phyloP scores from a whole-genome alignment of 305 asterid species.

The Fraxinus platypoda region DNA sequence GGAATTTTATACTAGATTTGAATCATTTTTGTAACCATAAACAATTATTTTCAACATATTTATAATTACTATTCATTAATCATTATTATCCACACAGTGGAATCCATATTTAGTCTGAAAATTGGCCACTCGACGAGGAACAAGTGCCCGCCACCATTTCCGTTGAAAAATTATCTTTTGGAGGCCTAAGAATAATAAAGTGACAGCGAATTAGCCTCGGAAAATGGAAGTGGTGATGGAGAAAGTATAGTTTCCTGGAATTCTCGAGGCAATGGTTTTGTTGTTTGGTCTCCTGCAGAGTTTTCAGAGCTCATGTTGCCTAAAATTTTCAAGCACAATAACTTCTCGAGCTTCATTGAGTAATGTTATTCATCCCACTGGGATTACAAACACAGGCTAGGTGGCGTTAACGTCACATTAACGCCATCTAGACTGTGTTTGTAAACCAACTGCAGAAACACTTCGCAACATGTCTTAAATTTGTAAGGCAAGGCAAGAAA shows the following conservation, averaged over 20 bases:
- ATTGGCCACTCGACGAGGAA: neutral
- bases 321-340: conserved; percentile 40
- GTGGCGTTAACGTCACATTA: too few relatives aligned
- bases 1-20: too few relatives aligned
- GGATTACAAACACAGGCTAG: too few relatives aligned
- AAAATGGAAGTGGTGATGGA: neutral
- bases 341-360: conserved; percentile 43
- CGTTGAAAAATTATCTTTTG: conserved; percentile 49
- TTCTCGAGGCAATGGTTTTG: conserved; percentile 34
- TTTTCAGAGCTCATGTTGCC: conserved; percentile 33
- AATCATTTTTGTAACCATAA: too few relatives aligned
- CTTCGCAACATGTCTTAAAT: neutral
- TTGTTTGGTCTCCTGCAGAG: conserved; percentile 47
- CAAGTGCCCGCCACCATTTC: conserved; percentile 59
- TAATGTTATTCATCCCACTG: too few relatives aligned
- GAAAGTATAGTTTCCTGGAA: conserved; percentile 46
- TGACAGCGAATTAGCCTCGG: neutral
- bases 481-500: neutral
- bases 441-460: neutral
- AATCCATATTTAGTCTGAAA: neutral
- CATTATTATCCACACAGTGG: neutral
- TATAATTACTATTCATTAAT: too few relatives aligned
- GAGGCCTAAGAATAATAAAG: conserved; percentile 40
- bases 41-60: too few relatives aligned
- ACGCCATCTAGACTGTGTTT: too few relatives aligned